Evolutionary conservation across 371 early-diverging fungal species (phyloP).

Genomic region (Rhizopus stolonifer): DNA sequence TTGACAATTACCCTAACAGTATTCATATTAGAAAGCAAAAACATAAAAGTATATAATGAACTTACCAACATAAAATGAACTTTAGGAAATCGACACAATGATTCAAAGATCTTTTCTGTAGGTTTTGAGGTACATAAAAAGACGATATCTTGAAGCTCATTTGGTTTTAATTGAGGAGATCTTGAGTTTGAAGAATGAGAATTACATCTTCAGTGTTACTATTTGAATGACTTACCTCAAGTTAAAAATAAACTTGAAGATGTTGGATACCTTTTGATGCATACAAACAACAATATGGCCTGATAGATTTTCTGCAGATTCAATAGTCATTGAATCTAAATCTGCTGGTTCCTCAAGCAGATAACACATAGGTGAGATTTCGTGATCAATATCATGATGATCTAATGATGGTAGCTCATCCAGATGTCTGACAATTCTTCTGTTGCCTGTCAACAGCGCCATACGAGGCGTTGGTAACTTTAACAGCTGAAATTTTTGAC

Average conservation of each 20-base stretch:
- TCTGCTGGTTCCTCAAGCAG: conserved; percentile 41
- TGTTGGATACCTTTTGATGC: conserved; percentile 43
- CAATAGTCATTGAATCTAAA: conserved; percentile 27
- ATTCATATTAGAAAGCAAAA: conserved; percentile 9
- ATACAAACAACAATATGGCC: conserved; percentile 49
- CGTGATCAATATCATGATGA: conserved; percentile 24
- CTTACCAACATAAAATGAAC: conserved; percentile 57
- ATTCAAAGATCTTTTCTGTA: conserved; percentile 40
- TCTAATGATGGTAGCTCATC: conserved; percentile 14
- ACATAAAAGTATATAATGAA: conserved; percentile 6
- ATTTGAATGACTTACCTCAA: conserved; percentile 24
- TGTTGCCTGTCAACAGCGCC: conserved; percentile 25
- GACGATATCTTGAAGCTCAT: conserved; percentile 55
- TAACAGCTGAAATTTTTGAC: conserved; percentile 17
- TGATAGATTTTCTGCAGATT: conserved; percentile 33
- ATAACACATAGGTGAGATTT: conserved; percentile 45
- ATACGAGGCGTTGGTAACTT: conserved; percentile 23
- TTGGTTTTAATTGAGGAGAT: conserved; percentile 37
- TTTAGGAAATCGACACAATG: conserved; percentile 52
- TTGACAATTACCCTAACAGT: conserved; percentile 52
- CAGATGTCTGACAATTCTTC: conserved; percentile 21
- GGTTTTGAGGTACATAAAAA: conserved; percentile 48
- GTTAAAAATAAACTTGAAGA: conserved; percentile 49
- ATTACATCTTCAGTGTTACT: neutral
- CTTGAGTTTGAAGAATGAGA: conserved; percentile 11